Conservation (phyloP, 2,329 filamentous ascomycete genomes). For the Berkeleyomyces basicola region DNA sequence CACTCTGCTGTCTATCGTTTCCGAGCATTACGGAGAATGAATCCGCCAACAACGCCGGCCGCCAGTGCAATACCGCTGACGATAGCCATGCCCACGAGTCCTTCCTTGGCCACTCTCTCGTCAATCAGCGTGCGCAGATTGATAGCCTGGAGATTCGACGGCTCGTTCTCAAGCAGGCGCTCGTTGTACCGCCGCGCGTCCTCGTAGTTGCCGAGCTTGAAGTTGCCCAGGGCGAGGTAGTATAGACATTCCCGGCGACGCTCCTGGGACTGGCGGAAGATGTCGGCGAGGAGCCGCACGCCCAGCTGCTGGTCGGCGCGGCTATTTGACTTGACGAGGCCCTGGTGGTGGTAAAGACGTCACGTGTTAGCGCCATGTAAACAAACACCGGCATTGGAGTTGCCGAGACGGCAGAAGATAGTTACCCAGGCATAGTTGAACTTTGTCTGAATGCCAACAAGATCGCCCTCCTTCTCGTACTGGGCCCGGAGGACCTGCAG, state of each 20-base stretch:
- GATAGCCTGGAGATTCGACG: slow-evolving; percentile 73
- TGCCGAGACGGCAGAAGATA: slow-evolving; percentile 4
- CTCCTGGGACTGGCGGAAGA: slow-evolving; percentile 86
- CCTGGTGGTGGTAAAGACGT: slow-evolving; percentile 32
- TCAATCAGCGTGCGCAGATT: slow-evolving; percentile 82
- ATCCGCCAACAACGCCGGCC: slow-evolving; percentile 79
- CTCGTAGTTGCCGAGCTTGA: slow-evolving; percentile 94
- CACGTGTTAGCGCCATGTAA: not conserved
- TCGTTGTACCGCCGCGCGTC: slow-evolving; percentile 94
- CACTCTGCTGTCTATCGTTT: slow-evolving; percentile 27
- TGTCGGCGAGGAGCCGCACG: slow-evolving; percentile 83
- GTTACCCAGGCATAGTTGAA: slow-evolving; percentile 98
- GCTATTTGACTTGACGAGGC: slow-evolving; percentile 79
- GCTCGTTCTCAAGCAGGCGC: slow-evolving; percentile 75
- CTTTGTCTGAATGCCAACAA: slow-evolving; percentile 93
- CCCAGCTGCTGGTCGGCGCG: slow-evolving; percentile 85
- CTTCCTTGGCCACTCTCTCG: slow-evolving; percentile 90
- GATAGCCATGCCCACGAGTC: slow-evolving; percentile 85
- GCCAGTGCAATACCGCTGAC: slow-evolving; percentile 84
- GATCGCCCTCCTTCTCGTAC: slow-evolving; percentile 94
- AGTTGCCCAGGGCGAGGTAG: slow-evolving; percentile 93
- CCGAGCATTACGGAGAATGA: slow-evolving; percentile 63
- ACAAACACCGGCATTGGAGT: not conserved
- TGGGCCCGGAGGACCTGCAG: slow-evolving; percentile 83
- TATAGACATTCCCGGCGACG: slow-evolving; percentile 94